These are phyloP conservation scores for Dothideomycetidae sp. DNA, from an alignment of 2,329 filamentous ascomycete genomes.

Conservation along the genomic window DNA sequence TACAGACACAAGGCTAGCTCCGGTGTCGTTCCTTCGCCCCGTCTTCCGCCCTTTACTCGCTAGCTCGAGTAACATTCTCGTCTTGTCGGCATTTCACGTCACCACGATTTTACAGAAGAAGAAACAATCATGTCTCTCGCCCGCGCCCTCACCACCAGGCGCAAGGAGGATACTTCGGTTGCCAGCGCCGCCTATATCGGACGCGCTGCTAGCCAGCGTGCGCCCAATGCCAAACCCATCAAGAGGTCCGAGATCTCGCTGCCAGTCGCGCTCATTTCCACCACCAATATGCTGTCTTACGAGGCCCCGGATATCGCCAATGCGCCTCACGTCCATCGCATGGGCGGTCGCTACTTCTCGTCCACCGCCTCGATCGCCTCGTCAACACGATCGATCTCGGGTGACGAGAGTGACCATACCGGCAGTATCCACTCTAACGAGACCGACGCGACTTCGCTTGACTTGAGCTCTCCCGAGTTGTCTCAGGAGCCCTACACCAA, in stretches of 20 bases:
- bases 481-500: constrained; percentile 38
- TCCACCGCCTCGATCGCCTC: constrained; percentile 15
- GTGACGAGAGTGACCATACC: constrained; percentile 58
- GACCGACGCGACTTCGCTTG: constrained; percentile 47
- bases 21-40: neutral
- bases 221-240: constrained; percentile 28
- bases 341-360: constrained; percentile 16
- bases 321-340: constrained; percentile 14
- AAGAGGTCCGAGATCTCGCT: constrained; percentile 67
- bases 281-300: constrained; percentile 92
- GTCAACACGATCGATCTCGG: constrained; percentile 41
- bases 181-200: constrained; percentile 34
- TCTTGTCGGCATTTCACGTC: constrained; percentile 2
- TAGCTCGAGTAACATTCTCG: constrained; percentile 1
- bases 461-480: constrained; percentile 28
- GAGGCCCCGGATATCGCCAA: constrained; percentile 66
- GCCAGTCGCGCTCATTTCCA: constrained; percentile 76
- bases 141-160: constrained; percentile 59
- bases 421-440: constrained; percentile 44
- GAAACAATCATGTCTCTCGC: constrained; percentile 41
- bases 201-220: constrained; percentile 34
- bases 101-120: constrained; percentile 6
- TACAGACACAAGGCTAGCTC: constrained; percentile 8
- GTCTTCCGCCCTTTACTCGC: neutral
- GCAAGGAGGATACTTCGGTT: constrained; percentile 53